Evolutionary conservation across 768 basidiomycete species (phyloP).

Genomic region (Mycena leptocephala): DNA sequence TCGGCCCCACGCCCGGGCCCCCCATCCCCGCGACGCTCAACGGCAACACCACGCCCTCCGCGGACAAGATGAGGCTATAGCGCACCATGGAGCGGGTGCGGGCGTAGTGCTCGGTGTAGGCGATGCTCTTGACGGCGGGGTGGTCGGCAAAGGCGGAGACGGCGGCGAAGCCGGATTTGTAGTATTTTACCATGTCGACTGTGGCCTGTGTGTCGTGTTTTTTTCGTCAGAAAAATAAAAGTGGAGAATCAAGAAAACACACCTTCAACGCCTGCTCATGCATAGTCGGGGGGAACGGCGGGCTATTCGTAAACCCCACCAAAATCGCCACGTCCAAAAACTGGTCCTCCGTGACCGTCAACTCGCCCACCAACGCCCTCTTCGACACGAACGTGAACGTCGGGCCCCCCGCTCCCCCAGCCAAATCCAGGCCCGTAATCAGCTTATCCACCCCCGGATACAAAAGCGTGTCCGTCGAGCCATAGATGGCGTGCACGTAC

Average conservation of each 20-base stretch:
- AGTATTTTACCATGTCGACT: conserved; percentile 94
- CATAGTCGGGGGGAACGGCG: conserved; percentile 86
- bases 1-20: conserved; percentile 58
- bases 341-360: conserved; percentile 87
- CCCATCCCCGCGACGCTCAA: conserved; percentile 80
- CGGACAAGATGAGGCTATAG: conserved; percentile 91
- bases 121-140: conserved; percentile 83
- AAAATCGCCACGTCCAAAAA: conserved; percentile 96
- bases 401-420: conserved; percentile 68
- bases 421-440: conserved; percentile 90
- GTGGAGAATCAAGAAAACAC: not conserved
- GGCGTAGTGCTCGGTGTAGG: conserved; percentile 90
- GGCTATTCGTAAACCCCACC: conserved; percentile 88
- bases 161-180: conserved; percentile 90
- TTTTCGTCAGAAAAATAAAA: not conserved
- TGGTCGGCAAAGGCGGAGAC: conserved; percentile 86
- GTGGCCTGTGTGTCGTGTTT: conserved; percentile 60
- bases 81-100: conserved; percentile 77
- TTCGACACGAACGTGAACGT: conserved; percentile 92
- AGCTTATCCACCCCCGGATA: conserved; percentile 92
- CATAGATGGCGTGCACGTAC: conserved; percentile 96
- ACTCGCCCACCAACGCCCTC: conserved; percentile 69
- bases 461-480: conserved; percentile 90
- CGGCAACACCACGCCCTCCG: conserved; percentile 87
- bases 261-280: conserved; percentile 85